Base-by-base conservation (phyloP, 1,284 basidiomycete species). In the Cryptococcus amylolentus region DNA sequence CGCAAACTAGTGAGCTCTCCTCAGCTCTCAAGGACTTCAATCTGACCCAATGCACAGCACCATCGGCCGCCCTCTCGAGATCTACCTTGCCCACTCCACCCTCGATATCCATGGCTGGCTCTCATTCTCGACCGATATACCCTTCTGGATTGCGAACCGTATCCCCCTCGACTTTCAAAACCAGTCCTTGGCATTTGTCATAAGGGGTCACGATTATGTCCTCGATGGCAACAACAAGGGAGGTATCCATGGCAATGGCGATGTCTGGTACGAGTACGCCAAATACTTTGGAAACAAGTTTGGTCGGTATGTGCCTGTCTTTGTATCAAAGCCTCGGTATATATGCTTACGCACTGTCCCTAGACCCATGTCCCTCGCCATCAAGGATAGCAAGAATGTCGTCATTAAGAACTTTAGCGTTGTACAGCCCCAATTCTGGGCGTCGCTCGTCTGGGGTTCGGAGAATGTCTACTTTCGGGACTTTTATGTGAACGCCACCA, bases 101-200 rank as follows among this genome's bases (percentile, higher is more conserved):
- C 80, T 86, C 4, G 81, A 84, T 58, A 70, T 86, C 9, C 79
- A 81, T 54, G 85, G 84, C 1, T 78, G 75, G 59, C 72, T 87
- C 13, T 84, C 79, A 80, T 86, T 86, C 70, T 69, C 80, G 9
- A 81, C 83, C 6, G 79, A 86, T 65, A 77, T 85, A 31, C 69
- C 83, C n/a, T 84, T 81, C 63, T 87, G 85, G 85, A 76, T 86
- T 51, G 71, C 84, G 53, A 71, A 84, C 67, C 80, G 82, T 7
- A 83, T 85, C 23, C 49, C 45, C 35, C 84, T 84, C 71, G 84
- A 84, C 55, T 60, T 63, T 56, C 65, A 84, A 80, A 82, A 78
- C 62, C 85, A 86, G 75, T 82, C 84, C 4, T 84, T 85, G 14
- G 86, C 84, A 81, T 86, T 86, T 65, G 82, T 86, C 54, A 75